Conservation (phyloP, 1,284 basidiomycete species). For the Papiliotrema fonsecae region DNA sequence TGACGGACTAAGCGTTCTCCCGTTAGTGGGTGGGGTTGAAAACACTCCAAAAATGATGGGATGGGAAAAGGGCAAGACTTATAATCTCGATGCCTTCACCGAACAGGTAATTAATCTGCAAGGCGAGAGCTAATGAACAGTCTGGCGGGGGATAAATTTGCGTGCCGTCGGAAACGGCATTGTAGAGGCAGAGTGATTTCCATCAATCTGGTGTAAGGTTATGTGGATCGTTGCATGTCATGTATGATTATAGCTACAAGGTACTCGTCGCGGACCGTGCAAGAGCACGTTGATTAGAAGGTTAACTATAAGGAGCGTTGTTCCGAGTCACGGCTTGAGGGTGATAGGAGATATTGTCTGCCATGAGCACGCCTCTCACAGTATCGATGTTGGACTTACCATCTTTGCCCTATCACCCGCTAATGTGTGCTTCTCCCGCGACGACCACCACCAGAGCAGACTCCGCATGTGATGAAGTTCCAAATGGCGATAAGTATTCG, state of each 20-base stretch:
- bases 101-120: constrained; percentile 6
- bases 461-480: constrained; percentile 28
- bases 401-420: constrained; percentile 13
- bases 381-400: constrained; percentile 2
- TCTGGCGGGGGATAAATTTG: not conserved
- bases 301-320: too few relatives aligned
- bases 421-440: constrained; percentile 30
- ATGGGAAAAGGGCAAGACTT: constrained; percentile 8
- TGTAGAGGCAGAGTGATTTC: too few relatives aligned
- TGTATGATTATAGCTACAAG: constrained; percentile 22
- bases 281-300: too few relatives aligned
- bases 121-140: not conserved
- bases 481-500: constrained; percentile 32
- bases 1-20: not conserved
- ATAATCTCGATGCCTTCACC: constrained; percentile 8
- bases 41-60: constrained; percentile 12
- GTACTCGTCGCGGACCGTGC: too few relatives aligned
- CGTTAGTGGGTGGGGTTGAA: too few relatives aligned
- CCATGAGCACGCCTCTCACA: not conserved
- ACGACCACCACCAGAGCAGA: constrained; percentile 27
- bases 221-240: constrained; percentile 23
- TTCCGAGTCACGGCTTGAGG: not conserved
- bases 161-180: too few relatives aligned
- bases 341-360: not conserved
- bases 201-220: not conserved